Evolutionary conservation across 345 rosid genomes (phyloP).

Genomic region (Camelina laxa): DNA sequence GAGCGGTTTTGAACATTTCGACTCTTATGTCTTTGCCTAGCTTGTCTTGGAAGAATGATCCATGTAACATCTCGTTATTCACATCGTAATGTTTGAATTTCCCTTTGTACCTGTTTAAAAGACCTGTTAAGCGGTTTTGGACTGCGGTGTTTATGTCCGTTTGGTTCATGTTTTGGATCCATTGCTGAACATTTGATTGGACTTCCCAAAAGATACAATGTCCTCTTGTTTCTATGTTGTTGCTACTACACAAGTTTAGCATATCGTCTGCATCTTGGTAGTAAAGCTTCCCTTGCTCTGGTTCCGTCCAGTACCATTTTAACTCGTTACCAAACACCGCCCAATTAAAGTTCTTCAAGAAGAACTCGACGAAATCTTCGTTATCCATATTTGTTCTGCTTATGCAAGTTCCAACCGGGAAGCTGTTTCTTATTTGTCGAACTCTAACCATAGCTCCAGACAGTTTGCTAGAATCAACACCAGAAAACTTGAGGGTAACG

Average conservation of each 20-base stretch:
- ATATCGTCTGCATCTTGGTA: constrained; percentile 93
- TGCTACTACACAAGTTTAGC: constrained; percentile 65
- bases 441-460: constrained; percentile 60
- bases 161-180: constrained; percentile 75
- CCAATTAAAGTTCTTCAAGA: constrained; percentile 82
- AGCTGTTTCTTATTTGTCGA: constrained; percentile 69
- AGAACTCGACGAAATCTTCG: constrained; percentile 83
- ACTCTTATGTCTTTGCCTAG: constrained; percentile 73
- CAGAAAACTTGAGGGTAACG: constrained; percentile 66
- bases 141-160: constrained; percentile 62
- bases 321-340: constrained; percentile 89
- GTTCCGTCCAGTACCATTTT: constrained; percentile 97
- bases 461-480: constrained; percentile 45
- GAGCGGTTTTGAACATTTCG: constrained; percentile 78
- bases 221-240: constrained; percentile 72
- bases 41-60: constrained; percentile 81
- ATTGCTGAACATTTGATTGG: constrained; percentile 70
- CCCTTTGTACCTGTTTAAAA: constrained; percentile 79
- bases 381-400: constrained; percentile 81
- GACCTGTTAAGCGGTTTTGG: constrained; percentile 68
- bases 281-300: constrained; percentile 78
- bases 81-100: constrained; percentile 92
- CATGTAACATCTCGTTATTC: constrained; percentile 96
- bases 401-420: constrained; percentile 87
- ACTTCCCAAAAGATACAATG: constrained; percentile 99